Percentiles rank a stretch among this genome's conserved stretches.
Conservation (phyloP, 345 rosid species). For the Excoecaria cochinchinensis region DNA sequence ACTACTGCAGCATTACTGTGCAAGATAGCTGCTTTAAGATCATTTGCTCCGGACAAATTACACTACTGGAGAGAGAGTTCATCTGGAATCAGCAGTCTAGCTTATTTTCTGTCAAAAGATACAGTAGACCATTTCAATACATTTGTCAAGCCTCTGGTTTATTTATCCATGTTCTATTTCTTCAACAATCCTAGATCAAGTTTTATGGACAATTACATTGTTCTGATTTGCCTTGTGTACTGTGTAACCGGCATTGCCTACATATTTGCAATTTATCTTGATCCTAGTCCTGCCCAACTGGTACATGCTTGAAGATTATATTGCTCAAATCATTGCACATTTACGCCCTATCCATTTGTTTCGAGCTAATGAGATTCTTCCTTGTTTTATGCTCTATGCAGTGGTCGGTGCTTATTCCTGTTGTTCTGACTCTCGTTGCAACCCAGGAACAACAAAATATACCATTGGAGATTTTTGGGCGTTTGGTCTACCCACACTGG, state of each 20-base stretch:
- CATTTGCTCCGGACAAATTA: constrained; percentile 70
- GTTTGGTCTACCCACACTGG: constrained; percentile 76
- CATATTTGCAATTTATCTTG: constrained; percentile 64
- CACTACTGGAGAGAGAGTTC: constrained; percentile 76
- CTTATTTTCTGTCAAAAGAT: constrained; percentile 79
- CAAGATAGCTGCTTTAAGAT: constrained; percentile 75
- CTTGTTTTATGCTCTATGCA: constrained; percentile 27
- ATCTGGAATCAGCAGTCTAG: constrained; percentile 76
- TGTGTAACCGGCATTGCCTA: constrained; percentile 88
- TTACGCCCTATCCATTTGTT: too few species aligned
- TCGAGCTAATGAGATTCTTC: constrained; percentile 10
- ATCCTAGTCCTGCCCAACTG: constrained; percentile 78
- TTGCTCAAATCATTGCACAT: neutral
- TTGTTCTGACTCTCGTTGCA: constrained; percentile 73
- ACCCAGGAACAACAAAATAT: constrained; percentile 51
- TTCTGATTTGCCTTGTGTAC: constrained; percentile 74
- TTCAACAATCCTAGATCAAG: constrained; percentile 86
- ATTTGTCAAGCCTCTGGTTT: constrained; percentile 71
- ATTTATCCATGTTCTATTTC: constrained; percentile 87
- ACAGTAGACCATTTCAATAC: constrained; percentile 71
- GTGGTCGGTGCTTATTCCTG: constrained; percentile 86
- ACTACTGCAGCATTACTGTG: constrained; percentile 70
- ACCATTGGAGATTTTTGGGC: constrained; percentile 47
- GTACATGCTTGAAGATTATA: constrained; percentile 32
- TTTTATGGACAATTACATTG: constrained; percentile 63